Conservation (phyloP, 257 asterid genomes). For the Petunia secreta region DNA sequence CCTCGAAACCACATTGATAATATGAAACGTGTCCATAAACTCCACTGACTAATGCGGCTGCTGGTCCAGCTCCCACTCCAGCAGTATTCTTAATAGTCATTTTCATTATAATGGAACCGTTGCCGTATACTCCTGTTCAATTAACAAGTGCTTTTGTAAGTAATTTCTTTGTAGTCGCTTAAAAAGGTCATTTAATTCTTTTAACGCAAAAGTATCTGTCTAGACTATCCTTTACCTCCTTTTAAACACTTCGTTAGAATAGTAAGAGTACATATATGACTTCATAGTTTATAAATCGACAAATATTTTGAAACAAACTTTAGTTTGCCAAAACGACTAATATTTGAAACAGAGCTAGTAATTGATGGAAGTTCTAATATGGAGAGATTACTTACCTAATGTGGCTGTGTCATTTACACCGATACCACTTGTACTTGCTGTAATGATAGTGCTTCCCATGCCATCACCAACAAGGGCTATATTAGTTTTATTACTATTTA, state of each 20-base stretch:
- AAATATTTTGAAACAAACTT: too few relatives aligned
- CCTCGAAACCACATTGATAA: neutral
- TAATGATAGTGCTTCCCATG: neutral
- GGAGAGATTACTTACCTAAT: neutral
- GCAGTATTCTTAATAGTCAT: conserved; percentile 9
- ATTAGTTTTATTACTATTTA: neutral
- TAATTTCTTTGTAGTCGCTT: too few relatives aligned
- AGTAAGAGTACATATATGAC: neutral
- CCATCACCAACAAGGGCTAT: conserved; percentile 21
- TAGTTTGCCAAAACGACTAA: neutral
- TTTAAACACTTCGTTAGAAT: too few relatives aligned
- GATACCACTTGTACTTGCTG: neutral
- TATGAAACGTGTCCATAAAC: neutral
- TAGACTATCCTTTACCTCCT: neutral
- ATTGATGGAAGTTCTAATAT: neutral
- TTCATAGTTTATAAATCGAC: too few relatives aligned
- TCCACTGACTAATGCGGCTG: conserved; percentile 8
- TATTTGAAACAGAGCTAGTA: neutral
- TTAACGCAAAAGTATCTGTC: neutral
- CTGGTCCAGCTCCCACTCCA: neutral
- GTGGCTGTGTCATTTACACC: neutral
- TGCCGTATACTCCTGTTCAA: conserved; percentile 2
- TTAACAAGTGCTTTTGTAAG: neutral
- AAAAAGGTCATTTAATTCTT: too few relatives aligned
- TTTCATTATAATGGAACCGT: neutral